phyloP scores from a whole-genome alignment of 2,329 filamentous ascomycete species.

The Ophiostoma himal-ulmi region DNA sequence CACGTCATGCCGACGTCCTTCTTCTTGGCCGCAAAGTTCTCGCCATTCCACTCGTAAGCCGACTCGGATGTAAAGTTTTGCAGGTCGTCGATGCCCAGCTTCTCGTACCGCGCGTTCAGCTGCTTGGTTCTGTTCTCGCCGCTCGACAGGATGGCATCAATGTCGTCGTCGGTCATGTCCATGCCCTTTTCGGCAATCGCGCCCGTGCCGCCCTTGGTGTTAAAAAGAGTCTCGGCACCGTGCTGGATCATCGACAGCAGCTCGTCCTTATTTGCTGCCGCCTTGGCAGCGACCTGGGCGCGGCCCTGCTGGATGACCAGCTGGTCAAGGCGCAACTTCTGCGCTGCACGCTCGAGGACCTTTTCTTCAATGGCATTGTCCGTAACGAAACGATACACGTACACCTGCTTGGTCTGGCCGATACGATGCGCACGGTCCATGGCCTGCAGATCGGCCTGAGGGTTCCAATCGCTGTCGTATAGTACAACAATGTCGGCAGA shows the following conservation, averaged over 20 bases:
- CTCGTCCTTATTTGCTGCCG: slow-evolving; percentile 91
- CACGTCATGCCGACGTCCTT: slow-evolving; percentile 84
- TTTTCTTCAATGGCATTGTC: slow-evolving; percentile 99
- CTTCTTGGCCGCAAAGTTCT: slow-evolving; percentile 87
- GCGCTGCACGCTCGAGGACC: slow-evolving; percentile 89
- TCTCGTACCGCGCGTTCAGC: slow-evolving; percentile 90
- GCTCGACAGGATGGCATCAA: slow-evolving; percentile 78
- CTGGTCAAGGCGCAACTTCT: slow-evolving; percentile 93
- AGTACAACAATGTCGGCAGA: slow-evolving; percentile 91
- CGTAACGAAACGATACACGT: slow-evolving; percentile 94
- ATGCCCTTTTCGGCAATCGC: slow-evolving; percentile 52
- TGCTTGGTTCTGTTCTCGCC: slow-evolving; percentile 86
- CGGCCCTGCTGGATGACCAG: slow-evolving; percentile 97
- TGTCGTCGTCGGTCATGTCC: slow-evolving; percentile 77
- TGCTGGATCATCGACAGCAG: slow-evolving; percentile 98
- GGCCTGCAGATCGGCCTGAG: slow-evolving; percentile 93
- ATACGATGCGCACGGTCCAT: slow-evolving; percentile 99
- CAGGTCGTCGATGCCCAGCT: slow-evolving; percentile 90
- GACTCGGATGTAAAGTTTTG: slow-evolving; percentile 98
- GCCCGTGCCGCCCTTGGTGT: slow-evolving; percentile 61
- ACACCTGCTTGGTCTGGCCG: slow-evolving; percentile 95
- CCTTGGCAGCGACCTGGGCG: slow-evolving; percentile 82
- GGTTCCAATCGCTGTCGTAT: slow-evolving; percentile 98
- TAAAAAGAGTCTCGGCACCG: slow-evolving; percentile 91
- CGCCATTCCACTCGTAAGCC: slow-evolving; percentile 97